These are phyloP conservation scores for Penicillium sp. DNA, from an alignment of 2,329 filamentous ascomycete species.

Conservation along the genomic window DNA sequence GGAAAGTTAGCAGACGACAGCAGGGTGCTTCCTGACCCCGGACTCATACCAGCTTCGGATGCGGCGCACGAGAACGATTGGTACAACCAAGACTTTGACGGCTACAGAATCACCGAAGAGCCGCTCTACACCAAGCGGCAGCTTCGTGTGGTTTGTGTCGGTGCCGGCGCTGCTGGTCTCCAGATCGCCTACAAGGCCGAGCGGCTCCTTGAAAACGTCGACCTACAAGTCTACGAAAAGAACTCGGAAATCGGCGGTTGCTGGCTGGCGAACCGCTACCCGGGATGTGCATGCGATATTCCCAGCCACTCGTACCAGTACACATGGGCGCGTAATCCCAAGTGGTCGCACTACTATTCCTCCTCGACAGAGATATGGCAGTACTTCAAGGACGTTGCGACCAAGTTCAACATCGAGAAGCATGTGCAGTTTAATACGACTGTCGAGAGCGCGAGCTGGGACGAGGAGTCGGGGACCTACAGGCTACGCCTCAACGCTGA, in stretches of 20 bases:
- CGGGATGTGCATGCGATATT: conserved; percentile 9
- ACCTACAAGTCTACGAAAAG: conserved; percentile 10
- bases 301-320: background rate
- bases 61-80: background rate
- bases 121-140: background rate
- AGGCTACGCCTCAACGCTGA: conserved; percentile 18
- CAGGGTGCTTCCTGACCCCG: no score
- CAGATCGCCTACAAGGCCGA: background rate
- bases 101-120: background rate
- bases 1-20: no score
- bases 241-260: conserved; percentile 10
- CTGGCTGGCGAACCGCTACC: conserved; percentile 14
- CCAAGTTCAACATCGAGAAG: conserved; percentile 22
- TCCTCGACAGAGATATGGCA: conserved; percentile 22
- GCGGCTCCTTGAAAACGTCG: background rate
- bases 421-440: conserved; percentile 23
- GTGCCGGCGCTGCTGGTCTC: background rate
- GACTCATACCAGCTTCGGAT: background rate
- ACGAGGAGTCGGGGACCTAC: conserved; percentile 24
- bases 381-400: conserved; percentile 23
- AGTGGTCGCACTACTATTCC: conserved; percentile 15
- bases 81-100: background rate
- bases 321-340: background rate
- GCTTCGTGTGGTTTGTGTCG: background rate
- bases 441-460: conserved; percentile 25